Evolutionary conservation across 148 eudicot species (phyloP).

Genomic region (Rhododendron molle): DNA sequence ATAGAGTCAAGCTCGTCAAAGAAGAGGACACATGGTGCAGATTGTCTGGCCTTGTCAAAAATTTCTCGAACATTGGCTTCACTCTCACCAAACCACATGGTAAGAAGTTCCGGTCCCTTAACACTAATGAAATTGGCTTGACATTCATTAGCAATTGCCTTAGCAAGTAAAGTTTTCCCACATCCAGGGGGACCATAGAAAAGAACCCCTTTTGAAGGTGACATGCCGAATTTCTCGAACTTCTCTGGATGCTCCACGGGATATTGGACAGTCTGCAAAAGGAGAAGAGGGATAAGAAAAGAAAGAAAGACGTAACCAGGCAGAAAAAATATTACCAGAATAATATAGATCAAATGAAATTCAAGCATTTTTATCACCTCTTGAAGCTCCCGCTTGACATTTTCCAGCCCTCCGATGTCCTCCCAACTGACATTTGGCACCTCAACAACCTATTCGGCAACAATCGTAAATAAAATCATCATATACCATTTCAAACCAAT

Average conservation of each 20-base stretch:
- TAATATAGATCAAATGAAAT: too few species aligned
- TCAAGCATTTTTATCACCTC: conserved; percentile 22
- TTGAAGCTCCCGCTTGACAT: conserved; percentile 44
- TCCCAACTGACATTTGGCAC: conserved; percentile 45
- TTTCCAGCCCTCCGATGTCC: conserved; percentile 43
- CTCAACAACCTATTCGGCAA: conserved; percentile 32
- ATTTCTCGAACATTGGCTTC: conserved; percentile 57
- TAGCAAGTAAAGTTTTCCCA: conserved; percentile 49
- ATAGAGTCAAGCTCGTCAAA: conserved; percentile 57
- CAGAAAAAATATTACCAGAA: background rate
- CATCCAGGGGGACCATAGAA: conserved; percentile 35
- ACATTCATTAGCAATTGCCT: conserved; percentile 54
- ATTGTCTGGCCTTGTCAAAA: conserved; percentile 56
- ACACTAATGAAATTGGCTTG: conserved; percentile 52
- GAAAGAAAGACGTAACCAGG: background rate
- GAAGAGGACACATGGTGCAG: conserved; percentile 53
- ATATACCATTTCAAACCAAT: background rate
- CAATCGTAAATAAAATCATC: background rate
- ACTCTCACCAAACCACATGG: conserved; percentile 64
- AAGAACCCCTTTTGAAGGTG: conserved; percentile 46
- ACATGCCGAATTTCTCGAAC: conserved; percentile 42
- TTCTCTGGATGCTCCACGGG: conserved; percentile 59
- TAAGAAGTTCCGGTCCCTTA: conserved; percentile 51
- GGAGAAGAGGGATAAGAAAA: background rate
- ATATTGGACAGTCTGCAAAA: conserved; percentile 47